phyloP scores from a whole-genome alignment of 345 rosid genomes.

The Orychophragmus violaceus region DNA sequence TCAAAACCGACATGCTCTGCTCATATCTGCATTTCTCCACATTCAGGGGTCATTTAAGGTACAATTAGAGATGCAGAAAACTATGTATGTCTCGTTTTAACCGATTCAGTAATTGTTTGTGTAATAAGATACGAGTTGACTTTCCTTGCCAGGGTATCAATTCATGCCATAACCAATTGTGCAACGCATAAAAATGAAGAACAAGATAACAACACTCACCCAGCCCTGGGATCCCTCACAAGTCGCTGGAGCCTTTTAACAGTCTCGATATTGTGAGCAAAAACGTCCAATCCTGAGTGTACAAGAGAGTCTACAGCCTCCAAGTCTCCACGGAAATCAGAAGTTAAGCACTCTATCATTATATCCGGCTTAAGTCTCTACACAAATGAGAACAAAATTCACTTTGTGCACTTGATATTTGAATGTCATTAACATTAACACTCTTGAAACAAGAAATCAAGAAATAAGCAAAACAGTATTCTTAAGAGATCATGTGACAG shows the following conservation, averaged over 20 bases:
- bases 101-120: neutral
- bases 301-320: slow-evolving; percentile 71
- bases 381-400: slow-evolving; percentile 10
- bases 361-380: slow-evolving; percentile 86
- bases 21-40: slow-evolving; percentile 62
- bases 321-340: slow-evolving; percentile 93
- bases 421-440: neutral
- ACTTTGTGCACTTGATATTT: neutral
- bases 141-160: neutral
- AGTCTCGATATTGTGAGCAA: slow-evolving; percentile 94
- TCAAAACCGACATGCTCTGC: slow-evolving; percentile 86
- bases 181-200: neutral
- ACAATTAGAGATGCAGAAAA: neutral
- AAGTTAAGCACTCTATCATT: slow-evolving; percentile 95
- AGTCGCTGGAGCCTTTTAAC: slow-evolving; percentile 90
- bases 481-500: neutral
- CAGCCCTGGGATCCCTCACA: slow-evolving; percentile 98
- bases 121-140: neutral
- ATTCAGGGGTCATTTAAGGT: neutral
- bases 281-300: slow-evolving; percentile 87
- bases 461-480: neutral
- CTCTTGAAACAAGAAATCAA: neutral
- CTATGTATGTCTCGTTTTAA: neutral
- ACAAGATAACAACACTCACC: slow-evolving; percentile 41
- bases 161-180: neutral